Percentiles rank a stretch among this genome's conserved stretches.
phyloP scores from a whole-genome alignment of 148 eudicot species.

The Rhododendron ovatum region DNA sequence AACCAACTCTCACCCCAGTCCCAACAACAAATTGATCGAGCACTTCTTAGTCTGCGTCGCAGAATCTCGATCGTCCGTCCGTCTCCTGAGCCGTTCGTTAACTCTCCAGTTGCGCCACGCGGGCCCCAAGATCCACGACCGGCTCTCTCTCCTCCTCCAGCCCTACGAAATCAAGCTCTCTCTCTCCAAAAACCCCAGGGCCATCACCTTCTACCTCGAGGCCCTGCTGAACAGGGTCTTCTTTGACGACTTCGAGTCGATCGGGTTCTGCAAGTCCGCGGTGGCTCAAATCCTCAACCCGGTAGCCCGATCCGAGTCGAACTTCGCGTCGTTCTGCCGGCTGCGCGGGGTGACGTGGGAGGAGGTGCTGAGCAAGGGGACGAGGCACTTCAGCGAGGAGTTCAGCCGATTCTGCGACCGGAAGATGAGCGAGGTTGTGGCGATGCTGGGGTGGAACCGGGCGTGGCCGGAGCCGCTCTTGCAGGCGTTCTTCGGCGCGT shows the following conservation, averaged over 20 bases:
- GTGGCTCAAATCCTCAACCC: slow-evolving; percentile 56
- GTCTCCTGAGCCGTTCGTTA: slow-evolving; percentile 52
- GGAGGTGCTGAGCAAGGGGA: slow-evolving; percentile 79
- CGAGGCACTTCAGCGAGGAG: slow-evolving; percentile 78
- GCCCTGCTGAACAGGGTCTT: slow-evolving; percentile 57
- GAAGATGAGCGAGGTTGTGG: slow-evolving; percentile 92
- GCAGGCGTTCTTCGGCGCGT: slow-evolving; percentile 81
- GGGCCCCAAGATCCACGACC: slow-evolving; percentile 54
- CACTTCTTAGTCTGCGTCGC: slow-evolving; percentile 59
- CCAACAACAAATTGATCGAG: slow-evolving; percentile 36
- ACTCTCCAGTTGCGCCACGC: slow-evolving; percentile 56
- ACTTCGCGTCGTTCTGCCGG: slow-evolving; percentile 32
- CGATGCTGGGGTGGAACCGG: slow-evolving; percentile 75
- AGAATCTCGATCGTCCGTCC: slow-evolving; percentile 55
- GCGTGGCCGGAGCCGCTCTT: slow-evolving; percentile 91
- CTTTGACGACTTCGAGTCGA: slow-evolving; percentile 67
- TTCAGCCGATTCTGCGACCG: slow-evolving; percentile 85
- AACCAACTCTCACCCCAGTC: not conserved
- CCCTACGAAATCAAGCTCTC: slow-evolving; percentile 68
- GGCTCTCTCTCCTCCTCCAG: slow-evolving; percentile 38
- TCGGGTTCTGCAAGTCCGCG: slow-evolving; percentile 41
- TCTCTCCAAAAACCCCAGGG: slow-evolving; percentile 45
- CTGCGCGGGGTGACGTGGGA: slow-evolving; percentile 69
- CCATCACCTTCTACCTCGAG: slow-evolving; percentile 51
- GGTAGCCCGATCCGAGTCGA: slow-evolving; percentile 50